Conservation (phyloP, 1,284 basidiomycete species). For the Sphaerobolus stellatus region DNA sequence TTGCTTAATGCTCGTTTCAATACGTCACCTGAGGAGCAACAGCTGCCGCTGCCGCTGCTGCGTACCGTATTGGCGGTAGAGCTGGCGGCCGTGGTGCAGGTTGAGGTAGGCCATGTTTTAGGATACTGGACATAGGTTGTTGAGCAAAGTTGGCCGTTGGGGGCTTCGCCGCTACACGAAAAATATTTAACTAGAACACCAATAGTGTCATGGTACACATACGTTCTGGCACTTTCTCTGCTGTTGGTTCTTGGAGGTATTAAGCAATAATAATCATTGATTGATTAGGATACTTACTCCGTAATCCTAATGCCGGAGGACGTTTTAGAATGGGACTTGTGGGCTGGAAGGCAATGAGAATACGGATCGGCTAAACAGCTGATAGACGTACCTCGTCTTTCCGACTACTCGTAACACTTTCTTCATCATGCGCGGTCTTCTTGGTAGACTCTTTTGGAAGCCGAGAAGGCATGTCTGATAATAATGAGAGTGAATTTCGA, state of each 20-base stretch:
- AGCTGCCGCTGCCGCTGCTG: constrained; percentile 88
- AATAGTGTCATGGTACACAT: constrained; percentile 15
- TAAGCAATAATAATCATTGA: constrained; percentile 2
- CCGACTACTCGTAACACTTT: constrained; percentile 45
- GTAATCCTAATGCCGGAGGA: constrained; percentile 50
- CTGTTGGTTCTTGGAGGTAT: constrained; percentile 41
- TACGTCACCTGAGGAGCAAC: constrained; percentile 45
- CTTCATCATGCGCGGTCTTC: constrained; percentile 49
- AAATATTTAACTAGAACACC: background rate
- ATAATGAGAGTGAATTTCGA: background rate
- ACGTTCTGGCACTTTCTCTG: constrained; percentile 46
- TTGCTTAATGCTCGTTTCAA: background rate
- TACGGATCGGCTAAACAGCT: background rate
- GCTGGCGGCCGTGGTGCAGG: constrained; percentile 50
- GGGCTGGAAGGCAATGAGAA: constrained; percentile 1
- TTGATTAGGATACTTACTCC: constrained; percentile 50
- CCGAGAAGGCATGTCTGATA: constrained; percentile 59
- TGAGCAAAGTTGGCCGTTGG: constrained; percentile 79
- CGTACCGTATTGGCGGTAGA: constrained; percentile 81
- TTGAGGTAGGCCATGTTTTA: constrained; percentile 62
- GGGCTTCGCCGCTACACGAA: constrained; percentile 55
- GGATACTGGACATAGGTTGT: constrained; percentile 77
- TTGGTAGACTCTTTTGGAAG: constrained; percentile 56
- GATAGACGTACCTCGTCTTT: constrained; percentile 17
- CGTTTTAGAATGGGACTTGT: constrained; percentile 77